Base-by-base conservation (phyloP, 148 eudicot species). In the Mesembryanthemum crystallinum region DNA sequence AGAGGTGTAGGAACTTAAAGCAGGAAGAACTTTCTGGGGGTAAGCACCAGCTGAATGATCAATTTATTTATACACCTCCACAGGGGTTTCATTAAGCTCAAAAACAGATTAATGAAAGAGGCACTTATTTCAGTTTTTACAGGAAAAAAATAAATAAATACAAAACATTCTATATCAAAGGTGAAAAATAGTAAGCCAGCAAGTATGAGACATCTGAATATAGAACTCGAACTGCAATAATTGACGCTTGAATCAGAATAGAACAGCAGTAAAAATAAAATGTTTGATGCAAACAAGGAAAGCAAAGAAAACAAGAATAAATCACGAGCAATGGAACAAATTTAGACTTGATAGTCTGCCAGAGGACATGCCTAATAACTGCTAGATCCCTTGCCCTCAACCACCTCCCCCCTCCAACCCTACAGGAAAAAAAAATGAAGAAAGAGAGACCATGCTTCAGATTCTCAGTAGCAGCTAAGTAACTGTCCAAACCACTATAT, bases 31-130 rank as follows among this genome's bases (percentile, higher is more conserved):
- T 79, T 85, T 86, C 81, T 89, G 94, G 75, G 96, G 97, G 79
- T 88, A 94, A 78, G 86, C 79, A 80, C 84, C 76, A 73, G 85
- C 68, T 73, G 81, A 75, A 71, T 68, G 85, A 82, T 82, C 85
- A 74, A 82, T 82, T 73, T 88, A 91, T 79, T 92, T 96, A 80
- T 86, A 89, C 74, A 82, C 89, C 64, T 89, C 97, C 74, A 78
- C 29, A 71, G 99, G 94, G 83, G 95, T 84, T 87, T 91, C 93
- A 82, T 91, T 91, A 79, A 91, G 97, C 84, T 91, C 97, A 85
- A 91, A 88, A 39, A 88, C 69, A 73, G 45, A 33, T 11, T 25
- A 28, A 29, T 52, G 42, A 77, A 32, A 51, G 61, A 42, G 42
- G 33, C 65, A 71, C 20, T 30, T 72, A 27, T 42, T 59, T 43